Percentiles rank a stretch among this genome's conserved stretches.
phyloP scores from a whole-genome alignment of 2,329 filamentous ascomycete species.

The Epichloe uncinata region DNA sequence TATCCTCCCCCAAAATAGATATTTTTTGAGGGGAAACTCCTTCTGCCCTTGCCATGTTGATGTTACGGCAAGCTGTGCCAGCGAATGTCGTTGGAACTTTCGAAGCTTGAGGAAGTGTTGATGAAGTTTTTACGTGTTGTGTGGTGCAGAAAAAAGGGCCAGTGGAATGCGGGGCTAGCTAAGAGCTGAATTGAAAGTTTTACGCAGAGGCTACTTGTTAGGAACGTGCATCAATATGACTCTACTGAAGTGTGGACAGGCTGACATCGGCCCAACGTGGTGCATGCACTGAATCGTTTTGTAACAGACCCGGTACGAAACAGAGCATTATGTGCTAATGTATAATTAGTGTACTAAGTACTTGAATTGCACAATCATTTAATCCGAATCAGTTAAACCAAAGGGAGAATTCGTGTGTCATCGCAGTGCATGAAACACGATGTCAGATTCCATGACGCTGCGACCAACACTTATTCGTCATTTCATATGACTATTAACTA shows the following conservation, averaged over 20 bases:
- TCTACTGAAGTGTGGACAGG: slow-evolving; percentile 1
- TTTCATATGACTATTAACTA: slow-evolving; percentile 7
- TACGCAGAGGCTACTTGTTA: not conserved
- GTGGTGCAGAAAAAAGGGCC: not conserved
- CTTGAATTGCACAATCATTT: too few relatives aligned
- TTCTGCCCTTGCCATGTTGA: slow-evolving; percentile 15
- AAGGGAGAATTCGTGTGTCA: not conserved
- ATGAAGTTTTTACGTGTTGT: not conserved
- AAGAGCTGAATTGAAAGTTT: not conserved
- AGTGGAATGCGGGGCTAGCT: not conserved
- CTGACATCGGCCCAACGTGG: slow-evolving; percentile 4
- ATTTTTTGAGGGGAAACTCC: slow-evolving; percentile 42
- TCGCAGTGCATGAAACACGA: not conserved
- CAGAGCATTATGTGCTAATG: too few relatives aligned
- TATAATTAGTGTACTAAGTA: too few relatives aligned
- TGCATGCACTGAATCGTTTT: not conserved
- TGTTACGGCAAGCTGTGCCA: not conserved
- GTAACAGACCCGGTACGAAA: too few relatives aligned
- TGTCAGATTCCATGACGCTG: not conserved
- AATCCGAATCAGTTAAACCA: too few relatives aligned
- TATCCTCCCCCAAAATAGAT: slow-evolving; percentile 74
- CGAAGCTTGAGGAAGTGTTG: not conserved
- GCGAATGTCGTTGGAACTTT: not conserved
- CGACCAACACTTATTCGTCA: not conserved
- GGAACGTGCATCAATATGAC: not conserved